phyloP scores from a whole-genome alignment of 2,329 filamentous ascomycete genomes.

The Pseudocercospora musae region DNA sequence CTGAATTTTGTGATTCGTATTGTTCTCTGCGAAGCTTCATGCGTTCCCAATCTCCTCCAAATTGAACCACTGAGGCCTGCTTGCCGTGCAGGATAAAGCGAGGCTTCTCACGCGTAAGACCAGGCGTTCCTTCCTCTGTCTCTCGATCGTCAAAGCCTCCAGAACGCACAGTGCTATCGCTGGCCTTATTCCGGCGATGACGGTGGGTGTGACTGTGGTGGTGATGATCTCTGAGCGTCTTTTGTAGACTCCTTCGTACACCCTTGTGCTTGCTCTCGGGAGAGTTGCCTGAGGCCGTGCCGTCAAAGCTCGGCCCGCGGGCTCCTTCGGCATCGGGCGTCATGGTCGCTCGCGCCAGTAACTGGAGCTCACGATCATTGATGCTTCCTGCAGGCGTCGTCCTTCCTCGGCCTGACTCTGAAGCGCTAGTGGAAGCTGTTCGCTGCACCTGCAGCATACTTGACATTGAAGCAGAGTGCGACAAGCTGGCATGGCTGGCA shows the following conservation, averaged over 20 bases:
- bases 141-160: conserved; percentile 25
- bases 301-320: conserved; percentile 20
- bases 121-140: conserved; percentile 52
- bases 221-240: conserved; percentile 70
- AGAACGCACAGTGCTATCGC: conserved; percentile 53
- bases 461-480: conserved; percentile 31
- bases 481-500: conserved; percentile 22
- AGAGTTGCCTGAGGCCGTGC: conserved; percentile 19
- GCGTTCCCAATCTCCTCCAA: conserved; percentile 73
- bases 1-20: conserved; percentile 22
- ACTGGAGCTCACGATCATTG: conserved; percentile 25
- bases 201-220: conserved; percentile 53
- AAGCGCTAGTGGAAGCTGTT: conserved; percentile 21
- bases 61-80: conserved; percentile 96
- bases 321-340: conserved; percentile 3
- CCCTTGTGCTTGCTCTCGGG: conserved; percentile 45
- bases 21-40: conserved; percentile 34
- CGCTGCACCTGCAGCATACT: conserved; percentile 27
- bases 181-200: conserved; percentile 74
- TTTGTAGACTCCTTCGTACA: conserved; percentile 81
- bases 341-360: conserved; percentile 25
- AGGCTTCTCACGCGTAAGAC: conserved; percentile 72
- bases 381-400: conserved; percentile 22
- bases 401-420: conserved; percentile 19
- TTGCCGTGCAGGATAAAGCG: conserved; percentile 97